Evolutionary conservation across 352 stramenopile species (phyloP), one percentile per base, ranked within the genome.

Genomic region (Phytophthora macrochlamydospora): DNA sequence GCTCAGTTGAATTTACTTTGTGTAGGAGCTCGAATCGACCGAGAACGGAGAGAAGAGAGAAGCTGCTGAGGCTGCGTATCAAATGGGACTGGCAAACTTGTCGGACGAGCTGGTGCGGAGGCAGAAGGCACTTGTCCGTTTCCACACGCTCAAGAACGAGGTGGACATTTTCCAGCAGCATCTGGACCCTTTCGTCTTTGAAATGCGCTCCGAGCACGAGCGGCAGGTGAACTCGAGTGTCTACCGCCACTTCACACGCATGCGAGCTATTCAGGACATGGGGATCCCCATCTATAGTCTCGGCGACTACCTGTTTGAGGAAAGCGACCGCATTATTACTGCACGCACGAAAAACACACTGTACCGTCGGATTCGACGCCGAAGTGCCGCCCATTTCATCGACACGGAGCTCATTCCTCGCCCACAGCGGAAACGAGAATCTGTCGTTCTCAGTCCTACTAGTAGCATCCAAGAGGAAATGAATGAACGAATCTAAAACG

Each of bases 111-210:
- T 79, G 31, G 74, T 93, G 28, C 53, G 65, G 11, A 63, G 71
- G 52, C 83, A 93, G 48, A 85, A 85, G 52, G 57, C 78, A 24
- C 52, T 84, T 14, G 82, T 92, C 32, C 82, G 77, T 9, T 90
- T 87, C 53, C 73, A 87, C 44, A 85, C 80, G 2, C 67, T 93
- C 33, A 88, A 90, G 67, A 90, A 92, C 65, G 84, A 94, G 43
- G 72, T 93, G 44, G 83, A 91, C 44, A 88, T 90, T 55, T 90
- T 92, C 67, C 86, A 94, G 63, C 82, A 94, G 60, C 78, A 81
- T 59, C 56, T 93, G 13, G 76, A 88, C 45, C 81, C 79, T 4
- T 92, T 91, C 35, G 69, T 91, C 51, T 89, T 88, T 49, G 70
- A 81, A 51, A 90, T 88, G 51, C 70, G 62, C 5, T 73, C 80